Evolutionary conservation across 2,329 filamentous ascomycete genomes (phyloP), one percentile per base, ranked within the genome.

Genomic region (Trichophyton rubrum): DNA sequence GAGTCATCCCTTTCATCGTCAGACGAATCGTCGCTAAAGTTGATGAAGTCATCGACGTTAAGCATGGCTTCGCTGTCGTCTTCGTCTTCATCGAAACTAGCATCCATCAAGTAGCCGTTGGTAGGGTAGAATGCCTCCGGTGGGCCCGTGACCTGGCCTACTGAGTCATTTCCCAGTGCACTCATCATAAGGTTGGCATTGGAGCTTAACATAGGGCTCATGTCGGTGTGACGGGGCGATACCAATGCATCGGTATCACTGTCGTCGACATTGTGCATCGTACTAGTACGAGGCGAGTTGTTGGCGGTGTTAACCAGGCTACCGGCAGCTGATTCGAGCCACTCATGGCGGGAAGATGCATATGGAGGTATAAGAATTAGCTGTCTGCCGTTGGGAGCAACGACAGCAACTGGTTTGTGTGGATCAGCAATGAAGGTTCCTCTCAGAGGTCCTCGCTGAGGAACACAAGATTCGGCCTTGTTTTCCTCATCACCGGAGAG

Each of bases 181-280:
- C 85, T 86, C 75, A 91, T 84, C 87, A 91, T 90, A 65, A 91
- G 80, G 62, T 89, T 87, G 60, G 85, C 84, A 17, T 84, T 82
- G 62, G 87, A 85, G 69, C 79, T 83, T 63, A 87, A 74, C 68
- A 88, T 83, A 15, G 85, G 83, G 59, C 73, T 75, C 56, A 55
- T 55, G 22, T 55, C 27, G 56, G 72, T 70, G 7, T 64, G 60
- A 9, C 70, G 71, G 1, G 74, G 73, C 0, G 73, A 75, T 7
- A 68, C 66, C 27, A 75, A 66, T 11, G 71, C 73, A 64, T 77
- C 76, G 7, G 72, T 73, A 51, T 78, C 76, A 60, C 73, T 78
- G 60, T 78, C 76, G 61, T 77, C 74, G 15, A 73, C 63, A 43
- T 73, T 65, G 49, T 74, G 70, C 64, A 74, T 68, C 4, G 71